phyloP scores from a whole-genome alignment of 1,139 yeast genomes.

The Yamadazyma taylorii region DNA sequence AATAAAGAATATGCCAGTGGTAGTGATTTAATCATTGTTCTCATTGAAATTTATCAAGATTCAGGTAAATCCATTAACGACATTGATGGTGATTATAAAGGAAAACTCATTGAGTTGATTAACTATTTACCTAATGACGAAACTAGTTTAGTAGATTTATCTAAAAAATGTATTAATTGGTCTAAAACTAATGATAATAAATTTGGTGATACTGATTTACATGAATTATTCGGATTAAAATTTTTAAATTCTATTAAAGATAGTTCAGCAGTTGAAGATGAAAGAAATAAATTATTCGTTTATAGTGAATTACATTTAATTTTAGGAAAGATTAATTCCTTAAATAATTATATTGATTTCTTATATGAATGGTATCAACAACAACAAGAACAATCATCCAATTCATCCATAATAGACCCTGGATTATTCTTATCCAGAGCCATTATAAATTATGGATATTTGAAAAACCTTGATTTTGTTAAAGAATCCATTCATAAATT shows the following conservation, averaged over 20 bases:
- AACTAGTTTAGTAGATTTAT: slow-evolving; percentile 63
- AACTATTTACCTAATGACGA: slow-evolving; percentile 59
- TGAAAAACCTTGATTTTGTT: slow-evolving; percentile 62
- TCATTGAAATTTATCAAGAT: slow-evolving; percentile 65
- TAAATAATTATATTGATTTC: slow-evolving; percentile 51
- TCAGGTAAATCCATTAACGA: slow-evolving; percentile 37
- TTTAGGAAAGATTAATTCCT: slow-evolving; percentile 64
- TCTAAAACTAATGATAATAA: slow-evolving; percentile 46
- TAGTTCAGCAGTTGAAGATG: slow-evolving; percentile 33
- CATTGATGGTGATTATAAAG: slow-evolving; percentile 26
- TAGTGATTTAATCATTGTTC: slow-evolving; percentile 70
- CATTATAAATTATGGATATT: slow-evolving; percentile 65
- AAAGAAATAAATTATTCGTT: slow-evolving; percentile 35
- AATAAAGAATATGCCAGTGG: slow-evolving; percentile 79
- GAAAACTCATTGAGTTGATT: slow-evolving; percentile 34
- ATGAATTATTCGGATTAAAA: slow-evolving; percentile 71
- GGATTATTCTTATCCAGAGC: slow-evolving; percentile 61
- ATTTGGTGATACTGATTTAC: slow-evolving; percentile 75
- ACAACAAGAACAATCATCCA: slow-evolving; percentile 22
- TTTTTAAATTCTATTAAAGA: slow-evolving; percentile 34
- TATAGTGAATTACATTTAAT: slow-evolving; percentile 59
- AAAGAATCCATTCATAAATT: slow-evolving; percentile 44
- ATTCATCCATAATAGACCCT: too few species aligned
- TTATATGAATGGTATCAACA: slow-evolving; percentile 58
- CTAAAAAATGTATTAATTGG: slow-evolving; percentile 68